phyloP scores from a whole-genome alignment of 495 filamentous ascomycete species.

The Aspergillus ellipticus region DNA sequence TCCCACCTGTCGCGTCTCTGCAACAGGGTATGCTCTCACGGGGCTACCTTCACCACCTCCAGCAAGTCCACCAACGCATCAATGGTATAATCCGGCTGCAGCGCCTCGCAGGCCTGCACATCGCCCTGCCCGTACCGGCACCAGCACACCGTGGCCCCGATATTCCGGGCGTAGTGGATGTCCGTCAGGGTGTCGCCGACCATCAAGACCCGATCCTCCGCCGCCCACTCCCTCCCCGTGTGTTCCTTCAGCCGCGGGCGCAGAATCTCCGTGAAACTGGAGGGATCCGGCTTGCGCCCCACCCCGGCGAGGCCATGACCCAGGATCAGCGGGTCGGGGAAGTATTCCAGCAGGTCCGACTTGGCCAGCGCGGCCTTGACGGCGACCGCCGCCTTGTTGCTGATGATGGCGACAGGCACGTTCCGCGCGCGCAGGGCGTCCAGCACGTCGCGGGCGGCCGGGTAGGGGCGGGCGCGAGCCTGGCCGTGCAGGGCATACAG shows the following conservation, averaged over 20 bases:
- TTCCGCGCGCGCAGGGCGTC: slow-evolving; percentile 5
- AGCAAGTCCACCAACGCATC: slow-evolving; percentile 4
- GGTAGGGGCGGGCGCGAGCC: slow-evolving; percentile 19
- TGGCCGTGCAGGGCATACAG: slow-evolving; percentile 27
- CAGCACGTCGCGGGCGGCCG: slow-evolving; percentile 19
- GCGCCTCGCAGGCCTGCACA: slow-evolving; percentile 3
- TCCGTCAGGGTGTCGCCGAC: slow-evolving; percentile 18
- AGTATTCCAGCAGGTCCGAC: slow-evolving; percentile 11
- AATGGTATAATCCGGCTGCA: slow-evolving; percentile 13
- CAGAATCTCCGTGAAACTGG: slow-evolving; percentile 22
- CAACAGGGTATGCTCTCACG: too few species aligned
- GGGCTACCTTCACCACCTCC: not conserved
- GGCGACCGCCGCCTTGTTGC: slow-evolving; percentile 25
- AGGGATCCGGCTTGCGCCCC: slow-evolving; percentile 25
- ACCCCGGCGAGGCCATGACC: slow-evolving; percentile 18
- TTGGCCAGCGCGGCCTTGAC: slow-evolving; percentile 20
- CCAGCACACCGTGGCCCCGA: slow-evolving; percentile 10
- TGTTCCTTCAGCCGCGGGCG: slow-evolving; percentile 13
- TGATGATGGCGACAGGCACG: slow-evolving; percentile 24
- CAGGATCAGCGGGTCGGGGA: slow-evolving; percentile 22
- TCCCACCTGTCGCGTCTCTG: too few species aligned
- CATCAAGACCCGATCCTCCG: slow-evolving; percentile 14
- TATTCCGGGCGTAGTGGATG: slow-evolving; percentile 14
- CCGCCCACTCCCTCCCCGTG: not conserved
- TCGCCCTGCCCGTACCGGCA: slow-evolving; percentile 17